phyloP scores from a whole-genome alignment of 352 stramenopile species.

The Phytophthora sp. region DNA sequence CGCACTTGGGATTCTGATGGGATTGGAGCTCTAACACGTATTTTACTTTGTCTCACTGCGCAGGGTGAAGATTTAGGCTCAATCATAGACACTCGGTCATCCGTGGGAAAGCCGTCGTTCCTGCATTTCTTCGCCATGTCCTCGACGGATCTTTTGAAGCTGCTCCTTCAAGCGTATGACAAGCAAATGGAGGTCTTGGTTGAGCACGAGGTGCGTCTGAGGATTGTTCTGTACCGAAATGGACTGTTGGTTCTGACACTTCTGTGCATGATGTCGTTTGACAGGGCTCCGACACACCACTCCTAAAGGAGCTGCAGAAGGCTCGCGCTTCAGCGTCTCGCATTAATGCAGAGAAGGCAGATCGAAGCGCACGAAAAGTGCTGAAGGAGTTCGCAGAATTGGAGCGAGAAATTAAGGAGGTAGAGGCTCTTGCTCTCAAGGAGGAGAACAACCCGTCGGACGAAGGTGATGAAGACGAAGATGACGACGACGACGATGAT shows the following conservation, averaged over 20 bases:
- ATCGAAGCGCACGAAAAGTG: constrained; percentile 66
- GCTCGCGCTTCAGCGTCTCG: constrained; percentile 54
- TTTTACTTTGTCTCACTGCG: not conserved
- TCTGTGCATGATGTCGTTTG: too few relatives aligned
- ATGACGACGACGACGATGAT: constrained; percentile 35
- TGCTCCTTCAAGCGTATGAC: constrained; percentile 81
- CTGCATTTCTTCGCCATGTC: constrained; percentile 86
- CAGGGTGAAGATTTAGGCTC: constrained; percentile 86
- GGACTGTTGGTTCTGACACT: too few relatives aligned
- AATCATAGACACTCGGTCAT: constrained; percentile 77
- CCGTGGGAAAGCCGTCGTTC: constrained; percentile 80
- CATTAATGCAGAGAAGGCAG: constrained; percentile 72
- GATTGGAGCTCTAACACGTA: not conserved
- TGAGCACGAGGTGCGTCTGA: constrained; percentile 63
- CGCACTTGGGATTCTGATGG: not conserved
- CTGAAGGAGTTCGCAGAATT: constrained; percentile 81
- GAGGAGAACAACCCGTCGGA: constrained; percentile 47
- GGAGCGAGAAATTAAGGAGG: constrained; percentile 68
- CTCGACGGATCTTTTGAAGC: constrained; percentile 68
- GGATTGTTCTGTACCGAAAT: too few relatives aligned
- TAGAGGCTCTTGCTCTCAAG: constrained; percentile 62
- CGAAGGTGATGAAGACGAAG: constrained; percentile 46
- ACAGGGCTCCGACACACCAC: constrained; percentile 52
- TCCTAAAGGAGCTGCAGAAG: constrained; percentile 74
- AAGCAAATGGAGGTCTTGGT: constrained; percentile 85